Evolutionary conservation across 768 basidiomycete genomes (phyloP).

Genomic region (Mycena rosella): DNA sequence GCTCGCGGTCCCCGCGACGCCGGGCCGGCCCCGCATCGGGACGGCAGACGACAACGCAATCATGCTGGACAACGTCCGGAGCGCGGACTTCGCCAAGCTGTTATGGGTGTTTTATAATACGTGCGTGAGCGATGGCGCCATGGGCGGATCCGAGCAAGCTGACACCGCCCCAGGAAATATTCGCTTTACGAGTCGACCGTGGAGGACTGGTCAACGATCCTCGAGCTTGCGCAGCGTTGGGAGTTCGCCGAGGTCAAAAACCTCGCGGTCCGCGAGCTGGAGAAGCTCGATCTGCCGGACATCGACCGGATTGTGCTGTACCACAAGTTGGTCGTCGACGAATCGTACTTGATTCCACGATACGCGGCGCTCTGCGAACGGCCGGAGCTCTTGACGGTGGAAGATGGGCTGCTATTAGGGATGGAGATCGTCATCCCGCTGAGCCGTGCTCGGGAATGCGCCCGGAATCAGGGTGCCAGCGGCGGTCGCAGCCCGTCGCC

Average conservation of each 20-base stretch:
- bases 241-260: constrained; percentile 66
- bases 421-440: constrained; percentile 60
- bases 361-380: constrained; percentile 69
- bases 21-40: constrained; percentile 49
- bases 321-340: constrained; percentile 62
- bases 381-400: constrained; percentile 61
- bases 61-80: constrained; percentile 54
- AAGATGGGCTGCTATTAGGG: constrained; percentile 69
- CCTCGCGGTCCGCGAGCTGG: constrained; percentile 71
- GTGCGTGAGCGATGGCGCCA: constrained; percentile 49
- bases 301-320: constrained; percentile 70
- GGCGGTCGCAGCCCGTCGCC: constrained; percentile 36
- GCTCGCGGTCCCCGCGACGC: constrained; percentile 47
- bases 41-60: constrained; percentile 58
- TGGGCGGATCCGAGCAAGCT: neutral
- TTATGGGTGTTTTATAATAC: constrained; percentile 71
- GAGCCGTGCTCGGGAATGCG: constrained; percentile 36
- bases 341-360: constrained; percentile 62
- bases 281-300: constrained; percentile 58
- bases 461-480: constrained; percentile 24
- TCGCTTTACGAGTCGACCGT: constrained; percentile 65
- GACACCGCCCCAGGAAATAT: constrained; percentile 57
- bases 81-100: constrained; percentile 58
- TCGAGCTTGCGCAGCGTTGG: constrained; percentile 71
- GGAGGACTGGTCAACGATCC: constrained; percentile 68